A percentile compares a stretch with the other conserved stretches of the same genome.
phyloP scores from a whole-genome alignment of 352 stramenopile genomes.

The Globisporangium yorkense region DNA sequence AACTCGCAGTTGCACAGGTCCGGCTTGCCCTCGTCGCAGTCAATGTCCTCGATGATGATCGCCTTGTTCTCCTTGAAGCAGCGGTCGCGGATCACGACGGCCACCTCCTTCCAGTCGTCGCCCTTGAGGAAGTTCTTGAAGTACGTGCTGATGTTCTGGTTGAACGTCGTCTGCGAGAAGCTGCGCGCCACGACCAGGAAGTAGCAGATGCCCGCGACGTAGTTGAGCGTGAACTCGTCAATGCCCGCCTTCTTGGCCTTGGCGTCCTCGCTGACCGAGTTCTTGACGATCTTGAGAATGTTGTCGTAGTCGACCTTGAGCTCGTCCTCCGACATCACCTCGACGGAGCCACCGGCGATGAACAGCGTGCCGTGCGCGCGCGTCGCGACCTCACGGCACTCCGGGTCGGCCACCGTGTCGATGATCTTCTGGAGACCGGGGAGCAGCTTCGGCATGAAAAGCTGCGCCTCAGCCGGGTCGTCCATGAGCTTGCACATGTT shows the following conservation, averaged over 20 bases:
- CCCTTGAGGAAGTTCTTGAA: conserved; percentile 82
- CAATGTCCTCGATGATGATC: conserved; percentile 92
- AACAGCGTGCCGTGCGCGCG: conserved; percentile 93
- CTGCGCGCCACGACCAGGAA: conserved; percentile 87
- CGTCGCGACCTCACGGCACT: conserved; percentile 95
- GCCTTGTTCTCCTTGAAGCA: conserved; percentile 89
- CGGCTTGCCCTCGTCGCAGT: conserved; percentile 96
- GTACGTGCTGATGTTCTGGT: conserved; percentile 87
- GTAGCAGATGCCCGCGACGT: conserved; percentile 76
- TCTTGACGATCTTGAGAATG: conserved; percentile 69
- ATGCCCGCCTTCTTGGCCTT: conserved; percentile 83
- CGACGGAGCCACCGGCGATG: conserved; percentile 90
- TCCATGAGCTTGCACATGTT: conserved; percentile 99
- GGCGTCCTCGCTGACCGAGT: conserved; percentile 73
- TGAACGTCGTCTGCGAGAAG: conserved; percentile 94
- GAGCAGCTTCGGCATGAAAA: conserved; percentile 97
- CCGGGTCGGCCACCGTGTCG: conserved; percentile 93
- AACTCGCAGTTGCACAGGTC: conserved; percentile 99
- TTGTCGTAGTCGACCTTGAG: conserved; percentile 91
- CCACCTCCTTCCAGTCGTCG: conserved; percentile 55
- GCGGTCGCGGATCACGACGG: conserved; percentile 72
- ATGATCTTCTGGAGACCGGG: conserved; percentile 96
- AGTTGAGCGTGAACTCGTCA: conserved; percentile 90
- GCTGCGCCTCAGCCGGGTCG: conserved; percentile 93
- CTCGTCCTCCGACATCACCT: conserved; percentile 82